These are phyloP conservation scores for Acacia acuminata DNA, from an alignment of 306 rosid genomes.

Conservation along the genomic window DNA sequence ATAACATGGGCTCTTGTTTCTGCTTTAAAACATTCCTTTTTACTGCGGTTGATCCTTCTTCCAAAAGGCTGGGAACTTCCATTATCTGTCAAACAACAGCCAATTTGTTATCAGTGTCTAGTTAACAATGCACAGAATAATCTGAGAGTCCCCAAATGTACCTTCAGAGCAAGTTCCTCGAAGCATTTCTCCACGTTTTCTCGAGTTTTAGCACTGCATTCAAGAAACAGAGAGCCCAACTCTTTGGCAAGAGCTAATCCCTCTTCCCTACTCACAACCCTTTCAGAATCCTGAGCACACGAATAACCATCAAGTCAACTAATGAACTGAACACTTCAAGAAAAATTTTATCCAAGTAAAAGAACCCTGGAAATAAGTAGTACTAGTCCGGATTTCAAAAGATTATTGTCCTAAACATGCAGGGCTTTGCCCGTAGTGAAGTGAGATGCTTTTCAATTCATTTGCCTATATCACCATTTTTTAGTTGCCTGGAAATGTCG, in stretches of 20 bases:
- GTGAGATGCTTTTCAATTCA: neutral
- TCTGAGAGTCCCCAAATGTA: slow-evolving; percentile 17
- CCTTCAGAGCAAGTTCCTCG: slow-evolving; percentile 89
- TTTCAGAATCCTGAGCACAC: slow-evolving; percentile 70
- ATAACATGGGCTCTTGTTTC: slow-evolving; percentile 52
- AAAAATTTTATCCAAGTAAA: neutral
- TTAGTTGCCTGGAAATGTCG: neutral
- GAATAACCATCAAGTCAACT: neutral
- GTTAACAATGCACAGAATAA: slow-evolving; percentile 6
- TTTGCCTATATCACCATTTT: neutral
- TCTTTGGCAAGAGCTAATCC: slow-evolving; percentile 81
- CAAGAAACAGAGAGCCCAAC: slow-evolving; percentile 80
- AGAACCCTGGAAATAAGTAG: slow-evolving; percentile 1
- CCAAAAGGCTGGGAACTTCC: slow-evolving; percentile 91
- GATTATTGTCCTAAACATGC: neutral
- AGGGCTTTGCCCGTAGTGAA: neutral
- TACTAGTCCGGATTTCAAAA: neutral
- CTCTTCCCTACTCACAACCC: slow-evolving; percentile 89
- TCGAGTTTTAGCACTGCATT: slow-evolving; percentile 95
- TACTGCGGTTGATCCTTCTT: slow-evolving; percentile 71
- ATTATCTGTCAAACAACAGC: slow-evolving; percentile 56
- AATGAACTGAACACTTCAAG: neutral
- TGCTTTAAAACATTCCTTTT: slow-evolving; percentile 72
- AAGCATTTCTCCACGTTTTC: slow-evolving; percentile 90
- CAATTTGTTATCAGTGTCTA: slow-evolving; percentile 30